Conservation (phyloP, 257 asterid species). For the Solanum medicagineum region DNA sequence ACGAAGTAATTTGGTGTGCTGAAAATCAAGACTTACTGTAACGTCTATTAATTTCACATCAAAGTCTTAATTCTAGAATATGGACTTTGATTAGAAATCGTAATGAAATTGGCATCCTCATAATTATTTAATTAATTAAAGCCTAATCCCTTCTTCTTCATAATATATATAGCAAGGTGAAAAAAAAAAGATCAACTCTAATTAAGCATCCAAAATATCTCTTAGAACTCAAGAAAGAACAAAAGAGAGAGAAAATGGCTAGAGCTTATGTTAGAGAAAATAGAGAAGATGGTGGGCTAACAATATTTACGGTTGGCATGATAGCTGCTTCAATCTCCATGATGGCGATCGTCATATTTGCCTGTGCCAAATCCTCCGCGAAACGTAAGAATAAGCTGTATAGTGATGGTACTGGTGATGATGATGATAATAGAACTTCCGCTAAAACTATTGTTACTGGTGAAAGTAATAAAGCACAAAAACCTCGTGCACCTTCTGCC, state of each 20-base stretch:
- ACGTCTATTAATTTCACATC: neutral
- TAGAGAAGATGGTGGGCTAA: neutral
- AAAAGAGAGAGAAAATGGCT: neutral
- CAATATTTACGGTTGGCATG: neutral
- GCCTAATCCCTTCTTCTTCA: neutral
- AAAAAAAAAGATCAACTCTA: neutral
- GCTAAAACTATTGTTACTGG: neutral
- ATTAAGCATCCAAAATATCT: neutral
- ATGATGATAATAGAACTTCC: neutral
- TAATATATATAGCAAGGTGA: neutral
- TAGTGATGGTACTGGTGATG: neutral
- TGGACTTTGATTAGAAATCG: neutral
- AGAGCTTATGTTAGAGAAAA: neutral
- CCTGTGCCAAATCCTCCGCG: neutral
- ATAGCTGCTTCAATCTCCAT: neutral
- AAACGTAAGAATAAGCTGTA: neutral
- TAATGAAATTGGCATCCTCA: neutral
- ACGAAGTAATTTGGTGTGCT: neutral
- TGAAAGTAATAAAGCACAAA: neutral
- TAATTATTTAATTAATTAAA: neutral
- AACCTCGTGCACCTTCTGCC: neutral
- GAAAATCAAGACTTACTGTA: neutral
- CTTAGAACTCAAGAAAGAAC: neutral
- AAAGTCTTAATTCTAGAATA: neutral
- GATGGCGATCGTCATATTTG: neutral